phyloP scores from a whole-genome alignment of 176 grass and related monocot species.

The Poa pratensis region DNA sequence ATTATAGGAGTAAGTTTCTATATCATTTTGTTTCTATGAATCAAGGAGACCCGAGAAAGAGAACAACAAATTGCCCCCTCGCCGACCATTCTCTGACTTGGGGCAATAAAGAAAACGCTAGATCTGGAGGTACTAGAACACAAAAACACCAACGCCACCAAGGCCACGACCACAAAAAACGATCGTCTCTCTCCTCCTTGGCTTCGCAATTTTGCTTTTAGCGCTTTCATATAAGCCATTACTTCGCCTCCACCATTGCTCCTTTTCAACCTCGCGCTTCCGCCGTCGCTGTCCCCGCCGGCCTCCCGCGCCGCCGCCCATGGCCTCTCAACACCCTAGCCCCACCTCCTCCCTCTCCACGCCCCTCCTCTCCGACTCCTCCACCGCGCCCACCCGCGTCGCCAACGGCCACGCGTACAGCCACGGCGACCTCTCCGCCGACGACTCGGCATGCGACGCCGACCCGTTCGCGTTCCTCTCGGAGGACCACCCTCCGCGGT shows the following conservation, averaged over 20 bases:
- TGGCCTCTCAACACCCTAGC: conserved; percentile 40
- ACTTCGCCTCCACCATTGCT: conserved; percentile 43
- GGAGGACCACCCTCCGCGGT: conserved; percentile 40
- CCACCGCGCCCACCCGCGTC: conserved; percentile 22
- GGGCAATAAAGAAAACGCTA: background rate
- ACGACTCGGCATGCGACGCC: conserved; percentile 36
- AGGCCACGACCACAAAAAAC: conserved; percentile 36
- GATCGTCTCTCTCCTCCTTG: conserved; percentile 11
- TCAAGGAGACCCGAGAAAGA: no score
- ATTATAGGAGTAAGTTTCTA: no score
- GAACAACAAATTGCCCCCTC: no score
- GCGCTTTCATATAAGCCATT: conserved; percentile 49
- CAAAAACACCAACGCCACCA: background rate
- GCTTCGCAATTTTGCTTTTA: conserved; percentile 17
- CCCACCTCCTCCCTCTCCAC: conserved; percentile 52
- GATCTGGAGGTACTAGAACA: background rate
- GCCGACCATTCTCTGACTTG: background rate
- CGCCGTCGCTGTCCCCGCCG: conserved; percentile 10
- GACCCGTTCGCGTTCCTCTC: conserved; percentile 62
- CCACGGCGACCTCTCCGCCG: background rate
- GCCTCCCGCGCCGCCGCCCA: background rate
- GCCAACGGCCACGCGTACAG: conserved; percentile 44
- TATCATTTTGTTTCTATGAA: no score
- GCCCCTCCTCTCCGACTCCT: conserved; percentile 58
- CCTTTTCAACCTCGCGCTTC: background rate